A percentile compares a stretch with the other conserved stretches of the same genome.
Evolutionary conservation across 805 yeast species (phyloP).

Genomic region (Starmerella powellii): DNA sequence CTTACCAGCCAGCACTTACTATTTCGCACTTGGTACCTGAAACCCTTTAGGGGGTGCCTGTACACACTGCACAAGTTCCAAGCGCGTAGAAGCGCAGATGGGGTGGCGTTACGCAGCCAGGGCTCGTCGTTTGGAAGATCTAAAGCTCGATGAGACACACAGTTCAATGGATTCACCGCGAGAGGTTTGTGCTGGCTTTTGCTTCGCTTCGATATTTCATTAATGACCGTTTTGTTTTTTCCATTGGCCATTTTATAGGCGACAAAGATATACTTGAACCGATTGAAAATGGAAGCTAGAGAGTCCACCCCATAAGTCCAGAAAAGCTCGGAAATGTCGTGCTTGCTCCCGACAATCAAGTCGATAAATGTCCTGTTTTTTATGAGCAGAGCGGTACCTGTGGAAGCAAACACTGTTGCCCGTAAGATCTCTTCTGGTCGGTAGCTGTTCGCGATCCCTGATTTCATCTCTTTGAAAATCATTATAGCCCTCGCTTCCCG

Average conservation of each 20-base stretch:
- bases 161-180: not conserved
- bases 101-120: not conserved
- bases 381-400: not conserved
- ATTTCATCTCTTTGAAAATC: not conserved
- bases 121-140: not conserved
- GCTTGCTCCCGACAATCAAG: not conserved
- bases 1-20: constrained; percentile 1
- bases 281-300: constrained; percentile 3
- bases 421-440: constrained; percentile 1
- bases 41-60: not conserved
- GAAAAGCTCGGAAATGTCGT: not conserved
- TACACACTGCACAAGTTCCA: not conserved
- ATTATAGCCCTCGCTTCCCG: not conserved
- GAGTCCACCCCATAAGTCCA: not conserved
- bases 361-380: not conserved
- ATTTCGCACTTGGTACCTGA: constrained; percentile 1
- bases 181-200: constrained; percentile 1
- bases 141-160: not conserved
- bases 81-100: not conserved
- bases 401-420: not conserved
- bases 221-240: not conserved
- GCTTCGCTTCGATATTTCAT: constrained; percentile 1
- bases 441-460: not conserved
- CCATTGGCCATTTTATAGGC: not conserved
- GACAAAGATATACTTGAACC: constrained; percentile 1